Percentiles rank a stretch among this genome's conserved stretches.
Evolutionary conservation across 2,329 filamentous ascomycete species (phyloP).

Genomic region (Aspergillus sp.): DNA sequence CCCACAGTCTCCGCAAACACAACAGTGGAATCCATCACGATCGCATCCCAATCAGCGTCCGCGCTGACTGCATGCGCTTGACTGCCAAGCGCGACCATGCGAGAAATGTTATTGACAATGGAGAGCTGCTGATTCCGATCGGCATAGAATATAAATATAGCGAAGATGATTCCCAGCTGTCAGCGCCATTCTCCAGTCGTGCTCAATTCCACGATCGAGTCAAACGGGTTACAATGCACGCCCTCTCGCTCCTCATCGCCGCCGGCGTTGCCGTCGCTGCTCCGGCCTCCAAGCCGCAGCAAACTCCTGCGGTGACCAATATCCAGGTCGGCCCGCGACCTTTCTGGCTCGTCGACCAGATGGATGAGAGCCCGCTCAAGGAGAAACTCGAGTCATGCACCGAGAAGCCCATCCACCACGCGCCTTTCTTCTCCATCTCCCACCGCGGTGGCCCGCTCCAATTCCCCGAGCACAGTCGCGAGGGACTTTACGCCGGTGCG

Average conservation of each 20-base stretch:
- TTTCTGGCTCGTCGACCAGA: slow-evolving; percentile 21
- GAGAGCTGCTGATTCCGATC: not conserved
- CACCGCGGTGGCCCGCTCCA: slow-evolving; percentile 20
- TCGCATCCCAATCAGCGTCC: slow-evolving; percentile 11
- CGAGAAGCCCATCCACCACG: slow-evolving; percentile 17
- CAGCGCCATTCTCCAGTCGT: not conserved
- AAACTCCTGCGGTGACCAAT: slow-evolving; percentile 12
- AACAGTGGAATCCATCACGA: not conserved
- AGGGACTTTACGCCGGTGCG: slow-evolving; percentile 19
- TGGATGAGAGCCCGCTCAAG: slow-evolving; percentile 20
- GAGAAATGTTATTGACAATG: not conserved
- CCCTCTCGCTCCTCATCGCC: slow-evolving; percentile 11
- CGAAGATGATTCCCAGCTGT: not conserved
- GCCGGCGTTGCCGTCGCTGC: slow-evolving; percentile 15
- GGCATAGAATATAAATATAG: slow-evolving; percentile 13
- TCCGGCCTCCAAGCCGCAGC: slow-evolving; percentile 8
- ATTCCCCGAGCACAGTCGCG: slow-evolving; percentile 19
- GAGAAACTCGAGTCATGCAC: slow-evolving; percentile 15
- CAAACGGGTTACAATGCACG: slow-evolving; percentile 10
- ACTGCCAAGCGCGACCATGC: slow-evolving; percentile 1
- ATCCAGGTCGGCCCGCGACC: slow-evolving; percentile 22
- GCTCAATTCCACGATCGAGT: not conserved
- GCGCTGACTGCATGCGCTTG: slow-evolving; percentile 5
- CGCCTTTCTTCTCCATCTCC: slow-evolving; percentile 19
- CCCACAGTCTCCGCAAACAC: not conserved